Conservation (phyloP, 2,329 filamentous ascomycete species). For the Clarireedia monteithiana region DNA sequence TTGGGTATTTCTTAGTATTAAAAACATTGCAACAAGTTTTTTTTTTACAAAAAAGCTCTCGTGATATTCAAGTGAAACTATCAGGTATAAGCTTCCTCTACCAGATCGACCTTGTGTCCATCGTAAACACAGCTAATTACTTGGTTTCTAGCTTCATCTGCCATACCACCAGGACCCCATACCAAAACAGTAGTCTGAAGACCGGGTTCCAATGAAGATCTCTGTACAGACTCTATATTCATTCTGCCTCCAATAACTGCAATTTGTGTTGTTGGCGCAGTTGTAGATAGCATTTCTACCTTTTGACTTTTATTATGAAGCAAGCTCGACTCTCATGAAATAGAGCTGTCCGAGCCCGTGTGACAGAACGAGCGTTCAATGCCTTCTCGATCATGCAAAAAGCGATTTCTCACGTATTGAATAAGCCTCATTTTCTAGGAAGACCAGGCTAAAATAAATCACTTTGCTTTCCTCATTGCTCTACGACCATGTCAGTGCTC, state of each 20-base stretch:
- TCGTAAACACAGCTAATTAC: neutral
- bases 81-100: neutral
- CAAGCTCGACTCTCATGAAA: neutral
- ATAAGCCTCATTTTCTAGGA: slow-evolving; percentile 20
- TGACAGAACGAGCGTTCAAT: slow-evolving; percentile 13
- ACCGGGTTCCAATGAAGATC: slow-evolving; percentile 7
- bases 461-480: slow-evolving; percentile 16
- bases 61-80: neutral
- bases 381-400: too few relatives aligned
- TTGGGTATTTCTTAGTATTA: too few relatives aligned
- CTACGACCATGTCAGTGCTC: neutral
- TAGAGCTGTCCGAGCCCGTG: neutral
- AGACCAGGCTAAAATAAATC: slow-evolving; percentile 25
- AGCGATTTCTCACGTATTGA: slow-evolving; percentile 18
- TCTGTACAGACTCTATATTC: slow-evolving; percentile 17
- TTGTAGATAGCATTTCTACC: neutral
- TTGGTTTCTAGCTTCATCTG: neutral
- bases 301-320: neutral
- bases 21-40: too few relatives aligned
- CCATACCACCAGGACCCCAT: neutral
- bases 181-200: slow-evolving; percentile 2
- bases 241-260: slow-evolving; percentile 6
- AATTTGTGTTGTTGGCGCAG: neutral
- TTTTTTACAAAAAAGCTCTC: neutral
- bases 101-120: neutral